Conservation (phyloP, 495 filamentous ascomycete genomes). For the Aspergillus asperescens region DNA sequence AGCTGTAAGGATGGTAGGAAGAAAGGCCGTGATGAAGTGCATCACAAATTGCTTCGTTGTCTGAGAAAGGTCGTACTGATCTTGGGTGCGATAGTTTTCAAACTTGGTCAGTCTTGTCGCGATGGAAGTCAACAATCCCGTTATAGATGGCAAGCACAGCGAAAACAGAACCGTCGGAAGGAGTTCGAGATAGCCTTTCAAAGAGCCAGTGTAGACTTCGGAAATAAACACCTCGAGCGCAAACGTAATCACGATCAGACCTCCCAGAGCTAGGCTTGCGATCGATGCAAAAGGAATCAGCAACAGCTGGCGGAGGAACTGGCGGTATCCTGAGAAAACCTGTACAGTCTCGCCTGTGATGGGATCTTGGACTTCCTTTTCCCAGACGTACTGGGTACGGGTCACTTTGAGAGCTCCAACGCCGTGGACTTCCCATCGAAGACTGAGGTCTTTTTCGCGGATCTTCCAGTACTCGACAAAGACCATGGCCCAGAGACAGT, state of each 20-base stretch:
- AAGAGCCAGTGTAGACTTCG: conserved; percentile 82
- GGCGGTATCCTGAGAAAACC: conserved; percentile 69
- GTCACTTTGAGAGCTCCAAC: conserved; percentile 77
- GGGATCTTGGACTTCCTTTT: conserved; percentile 69
- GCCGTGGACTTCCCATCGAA: conserved; percentile 84
- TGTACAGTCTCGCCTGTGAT: conserved; percentile 74
- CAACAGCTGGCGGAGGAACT: conserved; percentile 70
- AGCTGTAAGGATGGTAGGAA: conserved; percentile 85
- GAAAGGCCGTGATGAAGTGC: conserved; percentile 93
- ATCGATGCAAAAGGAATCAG: conserved; percentile 81
- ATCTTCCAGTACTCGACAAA: conserved; percentile 98
- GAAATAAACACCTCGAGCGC: conserved; percentile 89
- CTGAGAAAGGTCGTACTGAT: conserved; percentile 72
- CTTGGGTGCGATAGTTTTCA: conserved; percentile 88
- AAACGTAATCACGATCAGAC: conserved; percentile 77
- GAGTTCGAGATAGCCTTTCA: conserved; percentile 78
- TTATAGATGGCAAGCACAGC: conserved; percentile 67
- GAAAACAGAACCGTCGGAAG: conserved; percentile 80
- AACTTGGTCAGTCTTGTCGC: conserved; percentile 73
- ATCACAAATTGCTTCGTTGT: conserved; percentile 89
- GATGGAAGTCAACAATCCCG: conserved; percentile 63
- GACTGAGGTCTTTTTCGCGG: conserved; percentile 82
- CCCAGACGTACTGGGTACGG: conserved; percentile 69
- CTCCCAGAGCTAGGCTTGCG: conserved; percentile 65
- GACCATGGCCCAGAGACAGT: conserved; percentile 74